Evolutionary conservation across 2,329 filamentous ascomycete species (phyloP).

Genomic region (Aspergillus jensenii): DNA sequence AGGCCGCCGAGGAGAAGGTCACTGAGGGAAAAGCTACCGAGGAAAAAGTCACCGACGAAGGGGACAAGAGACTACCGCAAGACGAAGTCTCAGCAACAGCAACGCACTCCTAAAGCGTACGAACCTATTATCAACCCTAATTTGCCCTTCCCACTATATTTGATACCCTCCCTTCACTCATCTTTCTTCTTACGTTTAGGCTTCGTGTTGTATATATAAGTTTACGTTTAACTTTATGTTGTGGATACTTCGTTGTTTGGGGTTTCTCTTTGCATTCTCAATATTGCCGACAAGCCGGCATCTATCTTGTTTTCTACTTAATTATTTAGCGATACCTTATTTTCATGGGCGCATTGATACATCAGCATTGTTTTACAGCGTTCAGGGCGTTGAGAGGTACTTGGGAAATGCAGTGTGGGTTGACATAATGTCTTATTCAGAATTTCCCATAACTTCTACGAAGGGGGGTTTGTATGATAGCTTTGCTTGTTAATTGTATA

Average conservation of each 20-base stretch:
- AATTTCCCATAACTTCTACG: neutral
- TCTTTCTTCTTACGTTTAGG: neutral
- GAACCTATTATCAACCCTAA: neutral
- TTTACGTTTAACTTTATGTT: neutral
- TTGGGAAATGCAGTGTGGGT: neutral
- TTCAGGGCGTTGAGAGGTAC: neutral
- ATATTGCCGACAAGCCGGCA: neutral
- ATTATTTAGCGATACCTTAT: neutral
- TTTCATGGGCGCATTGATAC: neutral
- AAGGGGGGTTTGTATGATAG: neutral
- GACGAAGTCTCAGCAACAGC: neutral
- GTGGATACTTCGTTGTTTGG: neutral
- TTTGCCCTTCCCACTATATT: neutral
- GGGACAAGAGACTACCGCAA: neutral
- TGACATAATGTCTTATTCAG: neutral
- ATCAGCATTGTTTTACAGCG: neutral
- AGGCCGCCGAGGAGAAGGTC: neutral
- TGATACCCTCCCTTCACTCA: neutral
- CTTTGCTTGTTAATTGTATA: neutral
- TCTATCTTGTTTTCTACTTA: neutral
- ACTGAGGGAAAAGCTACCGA: neutral
- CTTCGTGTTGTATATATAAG: constrained; percentile 1
- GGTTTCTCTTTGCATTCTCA: neutral
- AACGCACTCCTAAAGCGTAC: neutral
- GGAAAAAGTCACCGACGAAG: neutral